A percentile compares a stretch with the other conserved stretches of the same genome.
Evolutionary conservation across 164 flowering plant species (phyloP).

Genomic region (Kingdonia uniflora): DNA sequence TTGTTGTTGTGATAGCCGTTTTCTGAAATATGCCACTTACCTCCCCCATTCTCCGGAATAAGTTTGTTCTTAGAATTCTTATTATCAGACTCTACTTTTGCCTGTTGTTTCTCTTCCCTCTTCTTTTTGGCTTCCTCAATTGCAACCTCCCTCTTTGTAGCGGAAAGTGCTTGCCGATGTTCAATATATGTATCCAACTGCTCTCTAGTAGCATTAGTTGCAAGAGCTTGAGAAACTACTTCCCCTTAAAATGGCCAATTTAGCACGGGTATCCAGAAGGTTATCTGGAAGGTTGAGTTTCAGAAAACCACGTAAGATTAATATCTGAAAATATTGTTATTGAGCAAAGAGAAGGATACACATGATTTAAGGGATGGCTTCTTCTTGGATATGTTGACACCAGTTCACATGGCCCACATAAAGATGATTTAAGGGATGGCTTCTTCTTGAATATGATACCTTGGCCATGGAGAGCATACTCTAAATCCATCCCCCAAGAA

Average conservation of each 20-base stretch:
- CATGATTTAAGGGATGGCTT: no score
- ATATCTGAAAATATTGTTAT: no score
- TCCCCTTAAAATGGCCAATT: slow-evolving; percentile 54
- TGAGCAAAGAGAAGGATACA: no score
- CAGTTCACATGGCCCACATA: no score
- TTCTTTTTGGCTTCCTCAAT: slow-evolving; percentile 58
- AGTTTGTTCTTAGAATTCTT: slow-evolving; percentile 19
- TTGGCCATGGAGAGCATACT: no score
- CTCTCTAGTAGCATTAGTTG: slow-evolving; percentile 42
- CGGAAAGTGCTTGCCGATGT: slow-evolving; percentile 52
- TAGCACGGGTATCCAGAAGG: slow-evolving; percentile 52
- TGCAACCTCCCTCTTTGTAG: slow-evolving; percentile 72
- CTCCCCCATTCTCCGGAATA: slow-evolving; percentile 14
- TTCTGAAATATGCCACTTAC: background rate
- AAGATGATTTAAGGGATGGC: no score
- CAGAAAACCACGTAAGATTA: no score
- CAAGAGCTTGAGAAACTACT: slow-evolving; percentile 46
- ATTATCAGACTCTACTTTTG: slow-evolving; percentile 26
- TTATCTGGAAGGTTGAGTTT: slow-evolving; percentile 45
- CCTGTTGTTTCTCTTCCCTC: slow-evolving; percentile 51
- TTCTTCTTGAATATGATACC: no score
- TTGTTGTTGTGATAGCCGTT: background rate
- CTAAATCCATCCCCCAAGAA: no score
- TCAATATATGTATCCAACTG: slow-evolving; percentile 64
- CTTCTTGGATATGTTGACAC: no score